Evolutionary conservation across 805 yeast genomes (phyloP).

Genomic region (Priceomyces carsonii): DNA sequence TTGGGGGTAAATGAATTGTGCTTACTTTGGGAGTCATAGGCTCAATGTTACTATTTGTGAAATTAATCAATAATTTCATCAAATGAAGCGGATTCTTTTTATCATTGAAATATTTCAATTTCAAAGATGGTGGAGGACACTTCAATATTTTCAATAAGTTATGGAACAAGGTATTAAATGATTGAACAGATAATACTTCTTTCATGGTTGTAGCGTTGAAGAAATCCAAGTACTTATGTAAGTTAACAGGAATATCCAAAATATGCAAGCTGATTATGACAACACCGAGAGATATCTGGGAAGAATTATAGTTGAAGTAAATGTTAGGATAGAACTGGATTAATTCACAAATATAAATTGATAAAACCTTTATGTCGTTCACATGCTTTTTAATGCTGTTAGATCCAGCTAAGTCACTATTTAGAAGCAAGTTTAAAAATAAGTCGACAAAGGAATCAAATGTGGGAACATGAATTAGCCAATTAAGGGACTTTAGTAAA

Average conservation of each 20-base stretch:
- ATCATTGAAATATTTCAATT: constrained; percentile 44
- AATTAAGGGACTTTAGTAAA: constrained; percentile 59
- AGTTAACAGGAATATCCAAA: constrained; percentile 31
- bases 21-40: constrained; percentile 34
- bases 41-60: constrained; percentile 20
- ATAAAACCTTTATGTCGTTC: constrained; percentile 53
- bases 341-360: constrained; percentile 65
- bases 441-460: constrained; percentile 65
- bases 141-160: constrained; percentile 39
- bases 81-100: constrained; percentile 33
- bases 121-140: constrained; percentile 48
- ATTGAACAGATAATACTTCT: constrained; percentile 18
- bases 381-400: constrained; percentile 28
- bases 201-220: constrained; percentile 17
- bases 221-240: constrained; percentile 19
- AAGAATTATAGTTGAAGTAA: constrained; percentile 56
- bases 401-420: constrained; percentile 25
- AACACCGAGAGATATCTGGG: constrained; percentile 47
- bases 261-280: constrained; percentile 44
- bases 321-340: constrained; percentile 62
- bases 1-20: constrained; percentile 14
- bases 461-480: constrained; percentile 65
- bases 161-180: constrained; percentile 20
- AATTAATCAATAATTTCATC: constrained; percentile 36
- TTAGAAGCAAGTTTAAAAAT: constrained; percentile 44